Percentiles rank a stretch among this genome's conserved stretches.
Evolutionary conservation across 495 filamentous ascomycete species (phyloP).

Genomic region (Tuber microsphaerosporum): DNA sequence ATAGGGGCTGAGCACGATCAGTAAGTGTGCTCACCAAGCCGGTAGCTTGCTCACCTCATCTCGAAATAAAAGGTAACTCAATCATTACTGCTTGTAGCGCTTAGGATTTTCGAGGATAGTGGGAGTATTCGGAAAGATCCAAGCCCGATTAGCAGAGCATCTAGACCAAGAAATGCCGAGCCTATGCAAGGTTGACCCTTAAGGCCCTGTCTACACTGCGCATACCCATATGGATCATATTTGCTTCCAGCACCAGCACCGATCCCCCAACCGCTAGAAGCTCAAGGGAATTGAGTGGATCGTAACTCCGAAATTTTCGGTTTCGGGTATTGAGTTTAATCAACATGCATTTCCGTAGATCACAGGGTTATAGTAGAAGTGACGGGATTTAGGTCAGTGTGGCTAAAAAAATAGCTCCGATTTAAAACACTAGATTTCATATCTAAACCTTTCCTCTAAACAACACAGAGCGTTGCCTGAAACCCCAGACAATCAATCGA

Average conservation of each 20-base stretch:
- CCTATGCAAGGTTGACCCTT: neutral
- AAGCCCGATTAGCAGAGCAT: no score
- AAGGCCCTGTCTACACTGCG: neutral
- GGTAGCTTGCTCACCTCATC: neutral
- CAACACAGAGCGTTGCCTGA: neutral
- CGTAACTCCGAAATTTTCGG: slow-evolving; percentile 5
- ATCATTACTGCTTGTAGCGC: neutral
- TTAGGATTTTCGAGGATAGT: neutral
- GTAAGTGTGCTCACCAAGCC: neutral
- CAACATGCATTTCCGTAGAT: neutral
- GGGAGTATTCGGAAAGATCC: neutral
- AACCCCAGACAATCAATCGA: neutral
- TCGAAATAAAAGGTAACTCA: neutral
- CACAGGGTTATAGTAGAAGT: neutral
- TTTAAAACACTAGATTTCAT: neutral
- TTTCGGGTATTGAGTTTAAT: neutral
- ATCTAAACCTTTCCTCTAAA: neutral
- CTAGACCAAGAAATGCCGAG: neutral
- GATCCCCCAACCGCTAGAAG: neutral
- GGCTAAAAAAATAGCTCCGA: neutral
- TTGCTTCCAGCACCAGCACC: neutral
- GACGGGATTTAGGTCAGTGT: neutral
- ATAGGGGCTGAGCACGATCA: neutral
- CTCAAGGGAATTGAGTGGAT: neutral
- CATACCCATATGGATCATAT: neutral